Percentiles rank a stretch among this genome's conserved stretches.
Conservation (phyloP, 2,329 filamentous ascomycete genomes). For the Fusarium ambrosium region DNA sequence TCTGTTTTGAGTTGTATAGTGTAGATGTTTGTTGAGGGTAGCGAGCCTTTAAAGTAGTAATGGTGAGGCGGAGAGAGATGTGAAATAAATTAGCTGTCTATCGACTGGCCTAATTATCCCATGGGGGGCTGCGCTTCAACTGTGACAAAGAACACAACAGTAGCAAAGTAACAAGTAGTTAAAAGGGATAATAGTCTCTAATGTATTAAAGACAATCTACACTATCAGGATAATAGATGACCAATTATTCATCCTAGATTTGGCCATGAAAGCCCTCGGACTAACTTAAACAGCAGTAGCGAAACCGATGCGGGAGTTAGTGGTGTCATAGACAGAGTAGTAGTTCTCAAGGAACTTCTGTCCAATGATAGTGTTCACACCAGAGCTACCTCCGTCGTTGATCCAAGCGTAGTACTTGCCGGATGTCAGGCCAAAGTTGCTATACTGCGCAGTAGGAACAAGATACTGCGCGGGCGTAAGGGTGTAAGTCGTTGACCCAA, state of each 20-base stretch:
- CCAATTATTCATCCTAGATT: no score
- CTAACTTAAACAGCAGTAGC: not conserved
- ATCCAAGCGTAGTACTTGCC: not conserved
- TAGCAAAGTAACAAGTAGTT: no score
- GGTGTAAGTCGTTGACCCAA: not conserved
- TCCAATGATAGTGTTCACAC: not conserved
- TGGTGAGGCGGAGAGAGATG: not conserved
- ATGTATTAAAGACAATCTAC: no score
- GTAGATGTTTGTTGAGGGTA: not conserved
- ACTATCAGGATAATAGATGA: no score
- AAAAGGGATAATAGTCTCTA: no score
- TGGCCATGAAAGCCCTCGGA: not conserved
- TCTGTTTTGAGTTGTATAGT: not conserved
- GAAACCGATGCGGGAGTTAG: not conserved
- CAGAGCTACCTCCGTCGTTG: not conserved
- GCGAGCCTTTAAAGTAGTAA: not conserved
- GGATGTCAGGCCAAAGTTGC: not conserved
- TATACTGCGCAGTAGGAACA: not conserved
- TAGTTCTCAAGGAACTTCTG: not conserved
- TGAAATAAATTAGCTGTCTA: not conserved
- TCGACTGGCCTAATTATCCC: no score
- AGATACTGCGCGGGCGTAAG: not conserved
- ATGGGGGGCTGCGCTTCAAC: no score
- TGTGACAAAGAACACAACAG: no score
- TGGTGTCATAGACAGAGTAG: not conserved